phyloP scores from a whole-genome alignment of 176 grass and related monocot species.

The Dactylis glomerata region DNA sequence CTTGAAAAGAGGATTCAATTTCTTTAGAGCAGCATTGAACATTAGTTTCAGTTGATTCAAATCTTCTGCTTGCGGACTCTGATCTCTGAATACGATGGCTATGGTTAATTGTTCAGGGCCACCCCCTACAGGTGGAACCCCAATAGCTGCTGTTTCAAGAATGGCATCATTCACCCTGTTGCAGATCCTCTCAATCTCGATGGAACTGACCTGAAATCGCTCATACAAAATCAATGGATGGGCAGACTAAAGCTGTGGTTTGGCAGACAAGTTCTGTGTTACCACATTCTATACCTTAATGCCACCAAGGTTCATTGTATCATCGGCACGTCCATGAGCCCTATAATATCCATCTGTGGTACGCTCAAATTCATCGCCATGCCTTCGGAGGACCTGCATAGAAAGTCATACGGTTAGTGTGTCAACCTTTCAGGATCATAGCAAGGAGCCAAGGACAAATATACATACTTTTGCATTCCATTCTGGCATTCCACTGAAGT shows the following conservation, averaged over 20 bases:
- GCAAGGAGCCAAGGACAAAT: background rate
- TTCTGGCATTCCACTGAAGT: conserved; percentile 89
- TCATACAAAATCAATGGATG: background rate
- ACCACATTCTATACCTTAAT: conserved; percentile 66
- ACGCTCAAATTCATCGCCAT: conserved; percentile 89
- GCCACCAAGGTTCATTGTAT: conserved; percentile 97
- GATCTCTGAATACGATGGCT: conserved; percentile 74
- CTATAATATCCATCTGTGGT: conserved; percentile 70
- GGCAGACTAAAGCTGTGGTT: background rate
- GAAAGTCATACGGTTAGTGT: conserved; percentile 27
- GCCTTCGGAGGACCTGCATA: conserved; percentile 77
- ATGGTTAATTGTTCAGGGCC: conserved; percentile 84
- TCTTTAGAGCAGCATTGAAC: conserved; percentile 84
- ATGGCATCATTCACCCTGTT: conserved; percentile 63
- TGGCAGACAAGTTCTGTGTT: background rate
- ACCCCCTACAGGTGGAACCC: conserved; percentile 75
- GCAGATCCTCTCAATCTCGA: conserved; percentile 90
- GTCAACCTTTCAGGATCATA: background rate
- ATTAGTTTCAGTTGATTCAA: conserved; percentile 56
- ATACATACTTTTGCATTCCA: conserved; percentile 59
- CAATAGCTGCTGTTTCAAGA: conserved; percentile 88
- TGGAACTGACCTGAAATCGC: conserved; percentile 74
- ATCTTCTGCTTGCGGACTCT: conserved; percentile 41
- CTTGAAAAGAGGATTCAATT: conserved; percentile 94
- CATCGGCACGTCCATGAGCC: conserved; percentile 89